A percentile compares a stretch with the other conserved stretches of the same genome.
These are phyloP conservation scores for Podila epicladia DNA, from an alignment of 192 early-diverging fungal species.

Conservation along the genomic window DNA sequence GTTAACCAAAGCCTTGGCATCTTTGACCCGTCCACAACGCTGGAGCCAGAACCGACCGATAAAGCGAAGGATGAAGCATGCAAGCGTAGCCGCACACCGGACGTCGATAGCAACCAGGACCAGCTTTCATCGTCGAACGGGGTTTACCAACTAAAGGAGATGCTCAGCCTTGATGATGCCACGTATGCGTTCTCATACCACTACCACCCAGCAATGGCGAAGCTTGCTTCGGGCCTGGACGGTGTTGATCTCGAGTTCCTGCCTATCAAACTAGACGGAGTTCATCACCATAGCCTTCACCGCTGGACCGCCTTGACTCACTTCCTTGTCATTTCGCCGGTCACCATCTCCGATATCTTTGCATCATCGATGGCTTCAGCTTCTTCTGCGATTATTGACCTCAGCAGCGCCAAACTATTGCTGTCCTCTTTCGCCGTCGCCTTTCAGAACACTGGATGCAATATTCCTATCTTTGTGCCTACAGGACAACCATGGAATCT, in stretches of 20 bases:
- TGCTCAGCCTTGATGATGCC: slow-evolving; percentile 52
- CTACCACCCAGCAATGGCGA: slow-evolving; percentile 46
- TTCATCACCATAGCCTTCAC: slow-evolving; percentile 65
- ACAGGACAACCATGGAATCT: slow-evolving; percentile 54
- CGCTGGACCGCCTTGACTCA: slow-evolving; percentile 70
- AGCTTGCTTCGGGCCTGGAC: slow-evolving; percentile 17
- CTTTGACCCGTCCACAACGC: slow-evolving; percentile 45
- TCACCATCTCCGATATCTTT: slow-evolving; percentile 48
- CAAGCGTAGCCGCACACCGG: not conserved
- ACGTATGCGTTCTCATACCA: slow-evolving; percentile 55
- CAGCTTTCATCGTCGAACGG: not conserved
- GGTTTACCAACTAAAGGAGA: slow-evolving; percentile 39
- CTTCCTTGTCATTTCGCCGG: slow-evolving; percentile 62
- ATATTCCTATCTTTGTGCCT: slow-evolving; percentile 68
- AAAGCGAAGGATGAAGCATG: not conserved
- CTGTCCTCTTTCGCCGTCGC: slow-evolving; percentile 75
- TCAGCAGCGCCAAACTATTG: slow-evolving; percentile 68
- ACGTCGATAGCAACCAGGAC: not conserved
- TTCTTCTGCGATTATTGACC: slow-evolving; percentile 55
- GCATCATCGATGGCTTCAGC: slow-evolving; percentile 22
- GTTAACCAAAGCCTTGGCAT: slow-evolving; percentile 58
- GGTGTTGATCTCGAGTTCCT: slow-evolving; percentile 40
- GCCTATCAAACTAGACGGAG: slow-evolving; percentile 24
- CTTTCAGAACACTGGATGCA: slow-evolving; percentile 72
- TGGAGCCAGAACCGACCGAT: not conserved